These are phyloP conservation scores for Ogataea ramenticola DNA, from an alignment of 805 yeast species.

Conservation along the genomic window DNA sequence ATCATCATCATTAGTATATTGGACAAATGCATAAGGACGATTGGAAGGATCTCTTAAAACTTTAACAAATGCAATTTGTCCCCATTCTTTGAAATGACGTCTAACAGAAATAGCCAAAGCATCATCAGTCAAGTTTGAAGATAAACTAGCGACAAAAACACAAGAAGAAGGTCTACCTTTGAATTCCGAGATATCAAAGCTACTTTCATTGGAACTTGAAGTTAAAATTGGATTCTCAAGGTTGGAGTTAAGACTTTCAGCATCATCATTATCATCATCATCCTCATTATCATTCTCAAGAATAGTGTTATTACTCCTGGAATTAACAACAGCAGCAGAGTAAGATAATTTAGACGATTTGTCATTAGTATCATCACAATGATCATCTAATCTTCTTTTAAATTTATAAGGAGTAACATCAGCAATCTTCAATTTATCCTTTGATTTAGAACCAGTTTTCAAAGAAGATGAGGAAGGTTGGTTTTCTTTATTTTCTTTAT, in stretches of 20 bases:
- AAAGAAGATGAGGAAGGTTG: too few relatives aligned
- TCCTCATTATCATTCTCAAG: not conserved
- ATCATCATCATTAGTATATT: conserved; percentile 63
- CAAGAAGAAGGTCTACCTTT: conserved; percentile 76
- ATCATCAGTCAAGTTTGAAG: conserved; percentile 61
- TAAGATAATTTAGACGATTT: too few relatives aligned
- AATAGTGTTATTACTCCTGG: too few relatives aligned
- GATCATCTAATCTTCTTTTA: too few relatives aligned
- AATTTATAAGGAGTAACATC: too few relatives aligned
- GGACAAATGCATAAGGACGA: conserved; percentile 91
- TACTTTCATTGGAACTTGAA: conserved; percentile 4
- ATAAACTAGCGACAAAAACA: conserved; percentile 83
- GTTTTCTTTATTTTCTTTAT: not conserved
- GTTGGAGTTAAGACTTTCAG: too few relatives aligned
- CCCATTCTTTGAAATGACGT: conserved; percentile 64
- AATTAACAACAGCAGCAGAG: not conserved
- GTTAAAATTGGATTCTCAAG: conserved; percentile 11
- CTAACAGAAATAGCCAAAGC: conserved; percentile 63
- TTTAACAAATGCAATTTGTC: conserved; percentile 64
- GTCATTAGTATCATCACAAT: too few relatives aligned
- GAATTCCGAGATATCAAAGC: conserved; percentile 14
- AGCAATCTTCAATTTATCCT: too few relatives aligned
- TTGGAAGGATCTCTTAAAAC: conserved; percentile 76
- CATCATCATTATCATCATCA: not conserved
- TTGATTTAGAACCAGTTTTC: too few relatives aligned